A percentile compares a stretch with the other conserved stretches of the same genome.
Evolutionary conservation across 163 green algal species (phyloP).

Genomic region (Chlamydomonas reinhardtii): DNA sequence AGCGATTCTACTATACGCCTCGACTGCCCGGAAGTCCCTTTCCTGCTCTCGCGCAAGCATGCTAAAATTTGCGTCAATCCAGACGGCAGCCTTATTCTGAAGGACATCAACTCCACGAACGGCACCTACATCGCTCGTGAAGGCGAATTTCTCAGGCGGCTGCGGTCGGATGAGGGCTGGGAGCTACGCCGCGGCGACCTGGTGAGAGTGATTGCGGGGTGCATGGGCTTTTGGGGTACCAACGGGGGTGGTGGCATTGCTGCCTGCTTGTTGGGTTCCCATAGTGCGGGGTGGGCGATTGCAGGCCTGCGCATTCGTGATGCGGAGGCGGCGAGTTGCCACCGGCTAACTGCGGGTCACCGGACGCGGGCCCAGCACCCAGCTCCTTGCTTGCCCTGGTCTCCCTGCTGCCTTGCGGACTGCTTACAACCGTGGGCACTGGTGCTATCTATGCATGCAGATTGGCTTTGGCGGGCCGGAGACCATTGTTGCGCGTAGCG

Average conservation of each 20-base stretch:
- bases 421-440: no score
- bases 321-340: no score
- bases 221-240: no score
- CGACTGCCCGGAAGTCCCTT: slow-evolving; percentile 54
- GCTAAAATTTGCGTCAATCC: slow-evolving; percentile 51
- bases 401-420: no score
- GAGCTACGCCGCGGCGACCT: slow-evolving; percentile 52
- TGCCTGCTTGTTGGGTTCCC: no score
- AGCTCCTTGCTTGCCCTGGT: no score
- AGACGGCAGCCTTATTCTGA: slow-evolving; percentile 53
- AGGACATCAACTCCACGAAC: slow-evolving; percentile 61
- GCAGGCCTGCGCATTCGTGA: no score
- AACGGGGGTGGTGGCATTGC: no score
- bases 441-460: background rate
- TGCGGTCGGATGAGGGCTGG: slow-evolving; percentile 44
- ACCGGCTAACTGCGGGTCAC: no score
- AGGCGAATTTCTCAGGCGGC: slow-evolving; percentile 42
- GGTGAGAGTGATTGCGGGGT: background rate
- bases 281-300: no score
- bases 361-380: no score
- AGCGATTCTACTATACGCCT: slow-evolving; percentile 49
- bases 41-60: slow-evolving; percentile 60
- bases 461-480: slow-evolving; percentile 62
- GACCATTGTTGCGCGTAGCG: slow-evolving; percentile 53
- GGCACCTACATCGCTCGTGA: slow-evolving; percentile 56